A percentile compares a stretch with the other conserved stretches of the same genome.
Conservation (phyloP, 2,329 filamentous ascomycete species). For the Aspergillus udagawae region DNA sequence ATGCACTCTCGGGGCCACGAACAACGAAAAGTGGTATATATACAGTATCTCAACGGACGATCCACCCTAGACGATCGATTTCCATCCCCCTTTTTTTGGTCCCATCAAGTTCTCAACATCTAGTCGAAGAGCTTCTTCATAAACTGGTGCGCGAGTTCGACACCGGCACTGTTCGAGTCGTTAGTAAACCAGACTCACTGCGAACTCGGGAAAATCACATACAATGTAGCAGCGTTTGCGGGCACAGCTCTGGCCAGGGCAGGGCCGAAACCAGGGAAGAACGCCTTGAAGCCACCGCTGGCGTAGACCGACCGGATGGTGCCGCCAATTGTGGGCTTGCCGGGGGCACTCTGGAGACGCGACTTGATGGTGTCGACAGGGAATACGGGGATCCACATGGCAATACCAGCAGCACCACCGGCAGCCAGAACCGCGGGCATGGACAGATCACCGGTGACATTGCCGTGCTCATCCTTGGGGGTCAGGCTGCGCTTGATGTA, state of each 20-base stretch:
- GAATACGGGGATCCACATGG: constrained; percentile 99
- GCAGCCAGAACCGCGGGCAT: constrained; percentile 79
- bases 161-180: constrained; percentile 36
- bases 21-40: background rate
- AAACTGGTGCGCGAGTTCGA: constrained; percentile 49
- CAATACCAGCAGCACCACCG: constrained; percentile 85
- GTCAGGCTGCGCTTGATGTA: constrained; percentile 85
- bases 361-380: constrained; percentile 96
- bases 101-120: background rate
- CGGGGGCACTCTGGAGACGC: constrained; percentile 84
- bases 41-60: background rate
- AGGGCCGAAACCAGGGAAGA: constrained; percentile 95
- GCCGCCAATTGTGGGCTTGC: constrained; percentile 72
- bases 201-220: constrained; percentile 17
- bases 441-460: constrained; percentile 71
- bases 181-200: constrained; percentile 10
- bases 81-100: constrained; percentile 7
- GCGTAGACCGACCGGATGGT: constrained; percentile 80
- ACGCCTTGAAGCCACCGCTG: constrained; percentile 78
- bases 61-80: background rate
- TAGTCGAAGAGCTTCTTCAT: constrained; percentile 45
- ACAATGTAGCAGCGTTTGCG: constrained; percentile 92
- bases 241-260: constrained; percentile 90
- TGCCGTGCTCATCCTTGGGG: constrained; percentile 72
- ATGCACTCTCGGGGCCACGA: background rate